phyloP scores from a whole-genome alignment of 805 yeast genomes.

The Candida oleophila region DNA sequence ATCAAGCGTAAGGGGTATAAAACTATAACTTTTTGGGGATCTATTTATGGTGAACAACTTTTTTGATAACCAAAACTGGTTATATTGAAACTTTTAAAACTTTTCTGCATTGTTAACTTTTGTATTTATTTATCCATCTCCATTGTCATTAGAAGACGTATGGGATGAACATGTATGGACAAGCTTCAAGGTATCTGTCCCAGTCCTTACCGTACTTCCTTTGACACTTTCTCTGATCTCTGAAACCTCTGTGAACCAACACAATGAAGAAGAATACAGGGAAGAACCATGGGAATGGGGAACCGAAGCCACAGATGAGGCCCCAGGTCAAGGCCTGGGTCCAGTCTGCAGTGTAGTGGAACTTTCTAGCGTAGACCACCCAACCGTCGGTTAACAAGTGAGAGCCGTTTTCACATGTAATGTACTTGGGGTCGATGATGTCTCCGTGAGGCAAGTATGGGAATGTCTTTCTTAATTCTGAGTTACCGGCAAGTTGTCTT shows the following conservation, averaged over 20 bases:
- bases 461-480: conserved; percentile 76
- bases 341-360: conserved; percentile 94
- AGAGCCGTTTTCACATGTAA: conserved; percentile 83
- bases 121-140: background rate
- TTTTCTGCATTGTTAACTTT: background rate
- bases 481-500: conserved; percentile 78
- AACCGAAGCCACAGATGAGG: conserved; percentile 78
- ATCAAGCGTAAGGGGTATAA: no score
- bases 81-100: background rate
- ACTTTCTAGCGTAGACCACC: conserved; percentile 90
- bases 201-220: conserved; percentile 93
- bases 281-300: conserved; percentile 95
- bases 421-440: conserved; percentile 79
- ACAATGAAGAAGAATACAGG: conserved; percentile 88
- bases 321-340: conserved; percentile 90
- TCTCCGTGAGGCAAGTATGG: conserved; percentile 88
- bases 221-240: conserved; percentile 84
- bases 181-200: conserved; percentile 78
- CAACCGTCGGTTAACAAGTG: conserved; percentile 88
- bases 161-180: conserved; percentile 93
- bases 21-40: no score
- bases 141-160: conserved; percentile 54
- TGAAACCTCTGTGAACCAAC: conserved; percentile 80
- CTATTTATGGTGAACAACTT: background rate
- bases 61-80: no score